Evolutionary conservation across 257 asterid genomes (phyloP), one percentile per base, ranked within the genome.

Genomic region (Echium plantagineum): DNA sequence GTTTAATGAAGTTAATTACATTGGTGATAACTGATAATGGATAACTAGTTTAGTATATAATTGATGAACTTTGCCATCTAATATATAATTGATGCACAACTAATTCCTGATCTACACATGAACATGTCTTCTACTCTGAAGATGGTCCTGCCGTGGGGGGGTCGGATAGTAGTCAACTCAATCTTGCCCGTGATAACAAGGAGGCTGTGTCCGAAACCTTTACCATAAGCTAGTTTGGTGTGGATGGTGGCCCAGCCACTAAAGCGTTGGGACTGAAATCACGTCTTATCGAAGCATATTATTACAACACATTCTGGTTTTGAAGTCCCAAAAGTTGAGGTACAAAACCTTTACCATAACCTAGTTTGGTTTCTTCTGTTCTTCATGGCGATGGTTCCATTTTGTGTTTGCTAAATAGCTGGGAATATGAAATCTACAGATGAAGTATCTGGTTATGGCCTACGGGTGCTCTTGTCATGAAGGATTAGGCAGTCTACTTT

Each of bases 181-280:
- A n/a, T n/a, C n/a, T n/a, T n/a, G n/a, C n/a, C n/a, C n/a, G n/a
- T n/a, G n/a, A n/a, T n/a, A n/a, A n/a, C n/a, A n/a, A n/a, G n/a
- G n/a, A n/a, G 55, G 66, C 20, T 46, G 86, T 97, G 83, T 84
- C 81, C 74, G 80, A 49, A 63, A 96, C 81, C 68, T 86, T n/a
- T n/a, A n/a, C n/a, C n/a, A n/a, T n/a, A n/a, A n/a, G n/a, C n/a
- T n/a, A n/a, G n/a, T n/a, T 84, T 28, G 97, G 98, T 19, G 73
- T 56, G 55, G 90, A 93, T 74, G 98, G 98, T 32, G 99, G 99
- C 38, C 86, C 85, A 63, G 94, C 97, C 19, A 95, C 86, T 3
- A 76, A 75, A 74, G 67, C 79, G 18, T 62, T 93, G 70, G 70
- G 59, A 66, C 94, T 95, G 1, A 93, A 93, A 73, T 83, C 74